Base-by-base conservation (phyloP, 768 basidiomycete species). In the Kwoniella europaea region DNA sequence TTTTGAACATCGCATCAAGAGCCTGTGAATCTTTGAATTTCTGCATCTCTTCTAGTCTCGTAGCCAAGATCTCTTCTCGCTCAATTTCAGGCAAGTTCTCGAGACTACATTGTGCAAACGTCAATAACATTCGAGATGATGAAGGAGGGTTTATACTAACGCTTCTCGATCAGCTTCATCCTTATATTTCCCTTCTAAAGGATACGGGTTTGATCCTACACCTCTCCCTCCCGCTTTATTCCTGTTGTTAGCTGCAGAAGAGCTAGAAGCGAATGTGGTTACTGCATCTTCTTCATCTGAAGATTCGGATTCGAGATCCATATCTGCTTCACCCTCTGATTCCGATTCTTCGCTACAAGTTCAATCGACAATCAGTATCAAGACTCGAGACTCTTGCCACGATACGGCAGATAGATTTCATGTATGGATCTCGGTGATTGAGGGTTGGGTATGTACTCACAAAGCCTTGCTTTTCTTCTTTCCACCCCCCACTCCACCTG, bases 151-250 rank as follows among this genome's bases (percentile, higher is more conserved):
- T 29, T 29, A 9, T 35, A 80, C 91, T 85, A 85, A 96, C 96
- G 87, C 85, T 73, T 90, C 87, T 77, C 91, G 88, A 83, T 98
- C 96, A 13, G 86, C 87, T 76, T 93, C 93, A 78, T 97, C 90
- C 69, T 88, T 88, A 80, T 92, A 98, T 83, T 93, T 92, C 61
- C 93, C 94, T 77, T 98, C 96, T 13, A 97, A 85, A 0, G 94
- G 95, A 81, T 93, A 98, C 3, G 90, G 90, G 74, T 92, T 90
- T 4, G 86, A 87, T 66, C 88, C 88, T 10, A 60, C 24, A n/a
- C 44, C 65, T 41, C 56, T 67, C 3, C 18, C n/a, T 22, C 24
- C 12, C 15, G 22, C 18, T 16, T 64, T 60, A 27, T 22, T 42
- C 24, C 62, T 35, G 16, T 42, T 22, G 65, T 41, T 57, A 50